Evolutionary conservation across 108 stramenopile species (phyloP).

Genomic region (Nannochloropsis salina): DNA sequence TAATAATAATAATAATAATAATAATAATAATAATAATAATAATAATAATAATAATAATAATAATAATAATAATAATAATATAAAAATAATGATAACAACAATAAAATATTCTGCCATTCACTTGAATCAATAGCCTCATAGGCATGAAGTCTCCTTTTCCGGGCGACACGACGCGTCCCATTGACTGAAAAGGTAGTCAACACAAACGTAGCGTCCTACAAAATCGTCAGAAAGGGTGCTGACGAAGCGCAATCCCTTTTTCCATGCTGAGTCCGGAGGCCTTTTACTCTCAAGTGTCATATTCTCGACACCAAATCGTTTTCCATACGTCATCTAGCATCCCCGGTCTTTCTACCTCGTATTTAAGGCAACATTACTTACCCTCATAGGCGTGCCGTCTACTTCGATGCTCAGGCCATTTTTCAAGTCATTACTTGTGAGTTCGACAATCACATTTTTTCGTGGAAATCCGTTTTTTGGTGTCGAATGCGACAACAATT

Average conservation of each 20-base stretch:
- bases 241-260: no score
- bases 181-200: not conserved
- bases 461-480: not conserved
- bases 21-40: not conserved
- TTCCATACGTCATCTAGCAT: no score
- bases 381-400: constrained; percentile 74
- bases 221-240: no score
- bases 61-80: no score
- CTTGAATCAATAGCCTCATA: no score
- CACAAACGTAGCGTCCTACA: no score
- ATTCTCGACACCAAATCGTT: no score
- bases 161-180: not conserved
- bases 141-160: not conserved
- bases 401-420: constrained; percentile 86
- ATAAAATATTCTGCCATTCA: not conserved
- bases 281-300: no score
- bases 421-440: constrained; percentile 69
- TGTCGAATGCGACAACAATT: not conserved
- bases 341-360: no score
- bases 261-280: no score
- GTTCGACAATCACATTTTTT: not conserved
- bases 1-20: not conserved
- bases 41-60: no score
- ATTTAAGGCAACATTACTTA: not conserved
- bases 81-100: not conserved